A percentile compares a stretch with the other conserved stretches of the same genome.
phyloP scores from a whole-genome alignment of 768 basidiomycete genomes.

The Chalciporus sphaerocephalus region DNA sequence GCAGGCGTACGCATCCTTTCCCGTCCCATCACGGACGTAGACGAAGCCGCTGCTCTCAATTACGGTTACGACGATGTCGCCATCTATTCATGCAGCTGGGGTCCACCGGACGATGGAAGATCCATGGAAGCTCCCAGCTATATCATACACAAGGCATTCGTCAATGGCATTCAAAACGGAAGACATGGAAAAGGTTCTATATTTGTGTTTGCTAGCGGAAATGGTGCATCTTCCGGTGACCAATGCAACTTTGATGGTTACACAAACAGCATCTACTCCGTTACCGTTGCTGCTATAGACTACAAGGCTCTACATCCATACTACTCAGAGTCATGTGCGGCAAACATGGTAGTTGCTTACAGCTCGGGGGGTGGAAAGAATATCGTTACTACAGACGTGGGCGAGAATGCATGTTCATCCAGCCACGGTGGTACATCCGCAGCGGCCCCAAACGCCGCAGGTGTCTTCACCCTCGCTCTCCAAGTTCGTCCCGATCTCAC shows the following conservation, averaged over 20 bases:
- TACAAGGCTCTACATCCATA: constrained; percentile 91
- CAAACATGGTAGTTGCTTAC: constrained; percentile 94
- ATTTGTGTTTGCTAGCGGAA: constrained; percentile 96
- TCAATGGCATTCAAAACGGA: constrained; percentile 91
- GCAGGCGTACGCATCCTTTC: constrained; percentile 95
- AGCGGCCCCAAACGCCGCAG: constrained; percentile 94
- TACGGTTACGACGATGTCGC: constrained; percentile 89
- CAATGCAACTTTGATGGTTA: constrained; percentile 99
- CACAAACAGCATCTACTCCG: constrained; percentile 94
- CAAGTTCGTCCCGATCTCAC: constrained; percentile 88
- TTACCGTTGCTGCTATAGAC: constrained; percentile 95
- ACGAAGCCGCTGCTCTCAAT: constrained; percentile 94
- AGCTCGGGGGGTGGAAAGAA: constrained; percentile 91
- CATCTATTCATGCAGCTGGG: constrained; percentile 95
- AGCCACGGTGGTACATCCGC: constrained; percentile 96
- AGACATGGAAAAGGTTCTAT: constrained; percentile 86
- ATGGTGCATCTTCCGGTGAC: constrained; percentile 86
- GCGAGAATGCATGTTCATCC: constrained; percentile 73
- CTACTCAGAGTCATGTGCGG: constrained; percentile 96
- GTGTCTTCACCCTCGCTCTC: constrained; percentile 87
- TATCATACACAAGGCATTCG: constrained; percentile 87
- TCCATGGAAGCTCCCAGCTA: constrained; percentile 93
- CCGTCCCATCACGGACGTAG: constrained; percentile 89
- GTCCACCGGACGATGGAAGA: constrained; percentile 90
- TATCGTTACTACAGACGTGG: constrained; percentile 95